Conservation (phyloP, 139 green algal genomes). For the Asterochloris erici region DNA sequence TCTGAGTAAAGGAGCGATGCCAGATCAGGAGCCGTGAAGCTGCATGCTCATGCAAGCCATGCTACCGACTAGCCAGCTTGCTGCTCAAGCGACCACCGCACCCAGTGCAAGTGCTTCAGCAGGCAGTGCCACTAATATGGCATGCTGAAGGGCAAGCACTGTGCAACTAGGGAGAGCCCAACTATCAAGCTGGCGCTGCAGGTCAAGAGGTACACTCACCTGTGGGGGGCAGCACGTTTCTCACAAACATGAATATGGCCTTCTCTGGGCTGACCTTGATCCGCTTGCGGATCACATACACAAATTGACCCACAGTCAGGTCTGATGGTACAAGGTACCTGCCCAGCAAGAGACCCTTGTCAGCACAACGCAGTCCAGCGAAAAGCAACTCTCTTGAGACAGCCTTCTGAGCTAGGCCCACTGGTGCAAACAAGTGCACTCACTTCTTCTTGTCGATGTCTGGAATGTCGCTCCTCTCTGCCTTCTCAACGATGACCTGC, state of each 20-base stretch:
- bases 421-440: conserved; percentile 11
- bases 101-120: neutral
- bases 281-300: conserved; percentile 98
- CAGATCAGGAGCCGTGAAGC: too few species aligned
- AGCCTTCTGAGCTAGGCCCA: neutral
- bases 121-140: neutral
- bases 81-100: neutral
- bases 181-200: neutral
- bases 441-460: conserved; percentile 99
- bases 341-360: conserved; percentile 4
- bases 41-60: too few species aligned
- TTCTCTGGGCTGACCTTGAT: conserved; percentile 96
- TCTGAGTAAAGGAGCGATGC: too few species aligned
- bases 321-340: conserved; percentile 98
- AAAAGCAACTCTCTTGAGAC: neutral
- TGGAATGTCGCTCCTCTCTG: conserved; percentile 93
- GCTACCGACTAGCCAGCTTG: neutral
- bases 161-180: too few species aligned
- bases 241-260: conserved; percentile 99
- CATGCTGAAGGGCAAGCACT: neutral
- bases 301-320: conserved; percentile 98
- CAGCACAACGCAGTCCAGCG: neutral
- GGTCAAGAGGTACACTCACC: conserved; percentile 40
- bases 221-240: conserved; percentile 93
- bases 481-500: conserved; percentile 98